phyloP scores from a whole-genome alignment of 2,329 filamentous ascomycete genomes.

The Neofusicoccum sp. region DNA sequence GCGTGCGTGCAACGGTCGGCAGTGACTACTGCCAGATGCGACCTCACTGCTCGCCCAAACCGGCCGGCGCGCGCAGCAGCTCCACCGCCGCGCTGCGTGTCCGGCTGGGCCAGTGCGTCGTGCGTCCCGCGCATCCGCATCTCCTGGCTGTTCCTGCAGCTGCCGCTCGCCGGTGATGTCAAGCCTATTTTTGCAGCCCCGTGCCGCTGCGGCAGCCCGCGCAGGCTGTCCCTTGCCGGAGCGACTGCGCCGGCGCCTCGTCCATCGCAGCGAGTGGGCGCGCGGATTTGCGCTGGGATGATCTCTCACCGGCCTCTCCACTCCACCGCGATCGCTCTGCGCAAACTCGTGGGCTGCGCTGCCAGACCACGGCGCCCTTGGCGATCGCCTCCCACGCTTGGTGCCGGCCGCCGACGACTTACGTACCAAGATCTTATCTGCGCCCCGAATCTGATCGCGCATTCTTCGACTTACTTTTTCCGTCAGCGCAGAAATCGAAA shows the following conservation, averaged over 20 bases:
- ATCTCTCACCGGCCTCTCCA: slow-evolving; percentile 13
- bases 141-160: slow-evolving; percentile 13
- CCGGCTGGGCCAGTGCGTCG: background rate
- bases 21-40: background rate
- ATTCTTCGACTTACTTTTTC: background rate
- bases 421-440: slow-evolving; percentile 10
- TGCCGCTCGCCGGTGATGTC: background rate
- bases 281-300: slow-evolving; percentile 16
- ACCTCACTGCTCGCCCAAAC: background rate
- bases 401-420: background rate
- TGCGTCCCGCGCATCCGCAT: slow-evolving; percentile 11
- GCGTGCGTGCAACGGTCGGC: background rate
- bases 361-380: background rate
- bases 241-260: background rate
- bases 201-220: background rate
- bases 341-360: background rate
- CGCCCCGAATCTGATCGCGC: background rate
- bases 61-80: background rate
- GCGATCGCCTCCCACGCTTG: background rate
- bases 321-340: slow-evolving; percentile 5
- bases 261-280: background rate
- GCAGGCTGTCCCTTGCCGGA: background rate
- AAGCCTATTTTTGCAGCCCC: slow-evolving; percentile 1
- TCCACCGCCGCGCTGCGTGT: background rate
- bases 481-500: background rate